Conservation (phyloP, 1,284 basidiomycete genomes). For the Volvariella surrecta region DNA sequence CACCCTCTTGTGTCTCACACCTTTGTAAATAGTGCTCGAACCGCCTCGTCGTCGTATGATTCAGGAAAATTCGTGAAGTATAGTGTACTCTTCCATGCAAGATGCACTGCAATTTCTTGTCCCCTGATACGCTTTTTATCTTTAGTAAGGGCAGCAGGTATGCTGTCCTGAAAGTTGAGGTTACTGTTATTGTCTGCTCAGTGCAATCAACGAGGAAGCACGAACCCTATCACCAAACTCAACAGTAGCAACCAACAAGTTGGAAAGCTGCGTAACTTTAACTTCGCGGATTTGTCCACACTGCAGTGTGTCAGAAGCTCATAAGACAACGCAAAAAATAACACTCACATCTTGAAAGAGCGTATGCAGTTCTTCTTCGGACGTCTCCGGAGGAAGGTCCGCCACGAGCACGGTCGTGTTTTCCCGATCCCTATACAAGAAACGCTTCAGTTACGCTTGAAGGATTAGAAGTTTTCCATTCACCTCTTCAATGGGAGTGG, state of each 20-base stretch:
- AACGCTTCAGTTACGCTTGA: background rate
- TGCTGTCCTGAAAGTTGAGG: conserved; percentile 51
- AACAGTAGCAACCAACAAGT: conserved; percentile 64
- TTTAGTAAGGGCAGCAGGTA: conserved; percentile 84
- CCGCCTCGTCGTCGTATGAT: conserved; percentile 67
- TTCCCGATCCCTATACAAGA: conserved; percentile 76
- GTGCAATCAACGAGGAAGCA: conserved; percentile 13
- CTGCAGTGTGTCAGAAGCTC: conserved; percentile 30
- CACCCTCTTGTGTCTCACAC: conserved; percentile 29
- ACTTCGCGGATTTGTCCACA: conserved; percentile 79
- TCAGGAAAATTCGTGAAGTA: conserved; percentile 97
- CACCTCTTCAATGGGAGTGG: conserved; percentile 54
- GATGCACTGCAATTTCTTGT: conserved; percentile 72
- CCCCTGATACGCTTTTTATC: conserved; percentile 83
- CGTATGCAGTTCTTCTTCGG: conserved; percentile 56
- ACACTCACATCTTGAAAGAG: conserved; percentile 81
- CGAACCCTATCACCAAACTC: conserved; percentile 67
- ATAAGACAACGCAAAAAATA: background rate
- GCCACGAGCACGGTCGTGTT: conserved; percentile 88
- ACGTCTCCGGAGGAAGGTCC: conserved; percentile 50
- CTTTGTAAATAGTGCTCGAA: conserved; percentile 73
- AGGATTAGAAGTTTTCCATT: background rate
- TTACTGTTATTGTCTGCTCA: background rate
- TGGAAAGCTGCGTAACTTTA: conserved; percentile 55
- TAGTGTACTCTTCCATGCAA: conserved; percentile 91